These are phyloP conservation scores for Colletotrichum karsti DNA, from an alignment of 2,329 filamentous ascomycete species.

Conservation along the genomic window DNA sequence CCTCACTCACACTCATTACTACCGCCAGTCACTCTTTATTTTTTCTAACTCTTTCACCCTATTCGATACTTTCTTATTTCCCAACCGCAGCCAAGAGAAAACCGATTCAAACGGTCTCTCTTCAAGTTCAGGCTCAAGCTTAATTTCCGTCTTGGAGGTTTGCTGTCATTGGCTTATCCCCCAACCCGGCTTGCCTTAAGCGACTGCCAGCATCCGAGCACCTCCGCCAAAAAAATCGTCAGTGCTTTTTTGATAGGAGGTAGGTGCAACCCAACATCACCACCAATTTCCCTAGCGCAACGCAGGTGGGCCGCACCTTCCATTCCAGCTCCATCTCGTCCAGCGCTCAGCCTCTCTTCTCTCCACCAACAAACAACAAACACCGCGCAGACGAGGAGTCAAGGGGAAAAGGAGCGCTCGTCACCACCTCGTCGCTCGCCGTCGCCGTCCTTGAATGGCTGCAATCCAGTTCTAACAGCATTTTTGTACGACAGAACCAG, in stretches of 20 bases:
- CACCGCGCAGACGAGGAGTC: conserved; percentile 19
- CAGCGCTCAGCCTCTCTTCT: conserved; percentile 26
- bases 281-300: conserved; percentile 28
- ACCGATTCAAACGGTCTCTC: conserved; percentile 1
- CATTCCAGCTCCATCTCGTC: conserved; percentile 25
- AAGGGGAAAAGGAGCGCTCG: conserved; percentile 10
- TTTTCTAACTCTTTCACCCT: background rate
- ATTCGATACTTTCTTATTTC: conserved; percentile 3
- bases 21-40: conserved; percentile 7
- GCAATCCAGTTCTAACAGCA: conserved; percentile 24
- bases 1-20: conserved; percentile 1
- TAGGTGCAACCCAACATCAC: conserved; percentile 21
- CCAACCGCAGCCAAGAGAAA: background rate
- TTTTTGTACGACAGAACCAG: conserved; percentile 1
- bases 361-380: conserved; percentile 29
- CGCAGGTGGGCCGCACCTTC: conserved; percentile 21
- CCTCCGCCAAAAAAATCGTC: conserved; percentile 8
- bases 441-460: conserved; percentile 16
- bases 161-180: background rate
- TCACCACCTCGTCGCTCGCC: conserved; percentile 1
- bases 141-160: conserved; percentile 1
- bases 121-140: background rate
- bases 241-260: conserved; percentile 27
- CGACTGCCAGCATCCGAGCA: conserved; percentile 7
- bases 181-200: background rate